Base-by-base conservation (phyloP, 1,284 basidiomycete genomes). In the Heterobasidion annosum region DNA sequence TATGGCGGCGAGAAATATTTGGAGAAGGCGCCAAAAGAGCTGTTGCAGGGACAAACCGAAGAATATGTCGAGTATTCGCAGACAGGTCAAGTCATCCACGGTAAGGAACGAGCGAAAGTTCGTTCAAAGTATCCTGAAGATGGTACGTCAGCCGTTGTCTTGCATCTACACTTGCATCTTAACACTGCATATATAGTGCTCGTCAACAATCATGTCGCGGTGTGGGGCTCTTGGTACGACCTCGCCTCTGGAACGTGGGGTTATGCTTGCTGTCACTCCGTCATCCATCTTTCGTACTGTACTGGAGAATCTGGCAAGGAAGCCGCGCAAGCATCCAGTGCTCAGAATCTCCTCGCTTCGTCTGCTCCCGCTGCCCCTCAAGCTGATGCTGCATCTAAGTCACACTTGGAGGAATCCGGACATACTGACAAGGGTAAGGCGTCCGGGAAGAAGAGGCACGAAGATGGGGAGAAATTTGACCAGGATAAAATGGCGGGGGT, bases 151-250 rank as follows among this genome's bases (percentile, higher is more conserved):
- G 50, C 16, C 45, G 18, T 32, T 7, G 12, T 50, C 15, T 34
- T 37, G 5, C n/a, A 35, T 1, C 7, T 50, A 45, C 53, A 48
- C 15, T 48, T 4, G 37, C 8, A 5, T 19, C n/a, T 34, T 50
- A n/a, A 40, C 47, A 50, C 51, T 58, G 16, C 47, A 48, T 33
- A 4, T 54, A 25, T 55, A 93, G 92, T 94, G n/a, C 85, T 79
- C 63, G 76, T 89, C 64, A 95, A 95, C 70, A 99, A 99, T 67
- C 97, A 99, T 65, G 92, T 86, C 0, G 72, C 83, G 2, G 85
- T 98, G 8, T 99, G 95, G 95, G 97, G 97, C 33, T 98, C 96
- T 35, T 99, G 86, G 85, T 98, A 91, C 70, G 85, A 92, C 63
- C 61, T 76, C 10, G 74, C 79, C 7, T 74, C 78, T 1, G 82